Base-by-base conservation (phyloP, 208 protist species). In the Leishmania martiniquensis region DNA sequence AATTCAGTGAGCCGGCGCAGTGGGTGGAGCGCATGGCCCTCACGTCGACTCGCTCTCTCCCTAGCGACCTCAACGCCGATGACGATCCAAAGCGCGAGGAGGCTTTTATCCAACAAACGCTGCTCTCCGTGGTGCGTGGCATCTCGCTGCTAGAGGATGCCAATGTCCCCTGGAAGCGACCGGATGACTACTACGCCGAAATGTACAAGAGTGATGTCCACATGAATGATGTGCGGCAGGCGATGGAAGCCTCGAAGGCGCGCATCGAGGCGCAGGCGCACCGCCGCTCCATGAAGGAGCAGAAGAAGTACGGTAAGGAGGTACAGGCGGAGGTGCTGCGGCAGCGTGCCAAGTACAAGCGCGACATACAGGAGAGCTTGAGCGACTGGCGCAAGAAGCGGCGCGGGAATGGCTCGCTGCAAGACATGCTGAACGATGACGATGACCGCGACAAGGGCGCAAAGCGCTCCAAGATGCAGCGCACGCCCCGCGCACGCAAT, bases 151-250 rank as follows among this genome's bases (percentile, higher is more conserved):
- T 98, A 71, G 93, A 98, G 77, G 76, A 85, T 57, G 85, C 93
- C 10, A 80, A 85, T 6, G 91, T 99, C 60, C 88, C 94, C 55
- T 96, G 94, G 78, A 83, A 89, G 76, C 91, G 98, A 49, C 97
- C 97, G 34, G 82, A 82, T 54, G 98, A 99, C 87, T 99, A 98
- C 87, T 99, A 98, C 87, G 97, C 97, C 10, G 98, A 99, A 83
- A 99, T 99, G 97, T 93, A 96, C 80, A 99, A 99, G 86, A 90
- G 87, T 68, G 98, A 99, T 79, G 84, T 95, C 44, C 97, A 99
- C 84, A 99, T 99, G 97, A 89, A 87, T 73, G 95, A 98, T 67
- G 93, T 98, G 77, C 92, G 89, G 37, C 86, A 91, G 67, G 91
- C 93, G 13, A 96, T 98, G 86, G 91, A 96, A 77, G 89, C 85